Percentiles rank a stretch among this genome's conserved stretches.
These are phyloP conservation scores for Penicillium sp. DNA, from an alignment of 2,329 filamentous ascomycete species.

Conservation along the genomic window DNA sequence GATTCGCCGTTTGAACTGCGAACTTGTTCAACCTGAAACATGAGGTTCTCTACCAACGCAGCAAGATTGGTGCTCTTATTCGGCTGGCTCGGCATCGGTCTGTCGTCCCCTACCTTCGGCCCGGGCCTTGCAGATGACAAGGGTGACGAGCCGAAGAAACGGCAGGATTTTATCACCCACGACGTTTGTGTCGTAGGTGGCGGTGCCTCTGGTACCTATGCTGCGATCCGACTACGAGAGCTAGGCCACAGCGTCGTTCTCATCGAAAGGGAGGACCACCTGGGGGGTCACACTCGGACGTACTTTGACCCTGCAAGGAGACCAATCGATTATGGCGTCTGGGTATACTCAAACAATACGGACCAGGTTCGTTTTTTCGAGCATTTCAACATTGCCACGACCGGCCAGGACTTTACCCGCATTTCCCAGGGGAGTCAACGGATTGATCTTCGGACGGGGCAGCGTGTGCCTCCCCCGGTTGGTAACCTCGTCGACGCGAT, in stretches of 20 bases:
- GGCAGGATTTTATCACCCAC: conserved; percentile 20
- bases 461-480: conserved; percentile 19
- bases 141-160: neutral
- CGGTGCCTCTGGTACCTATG: conserved; percentile 35
- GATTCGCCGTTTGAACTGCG: neutral
- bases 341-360: conserved; percentile 29
- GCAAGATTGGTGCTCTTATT: neutral
- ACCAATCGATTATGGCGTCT: conserved; percentile 37
- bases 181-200: conserved; percentile 39
- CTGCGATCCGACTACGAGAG: conserved; percentile 34
- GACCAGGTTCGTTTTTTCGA: conserved; percentile 29
- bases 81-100: neutral
- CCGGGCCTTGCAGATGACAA: neutral
- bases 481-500: conserved; percentile 20
- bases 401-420: neutral
- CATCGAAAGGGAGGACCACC: conserved; percentile 30
- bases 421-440: neutral
- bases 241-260: conserved; percentile 31
- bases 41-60: neutral
- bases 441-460: conserved; percentile 31
- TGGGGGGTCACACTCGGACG: conserved; percentile 37
- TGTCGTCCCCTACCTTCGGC: neutral
- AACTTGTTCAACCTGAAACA: neutral
- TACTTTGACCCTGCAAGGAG: conserved; percentile 27
- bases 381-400: conserved; percentile 26